Conservation (phyloP, 805 yeast genomes). For the Kodamaea leandrae region DNA sequence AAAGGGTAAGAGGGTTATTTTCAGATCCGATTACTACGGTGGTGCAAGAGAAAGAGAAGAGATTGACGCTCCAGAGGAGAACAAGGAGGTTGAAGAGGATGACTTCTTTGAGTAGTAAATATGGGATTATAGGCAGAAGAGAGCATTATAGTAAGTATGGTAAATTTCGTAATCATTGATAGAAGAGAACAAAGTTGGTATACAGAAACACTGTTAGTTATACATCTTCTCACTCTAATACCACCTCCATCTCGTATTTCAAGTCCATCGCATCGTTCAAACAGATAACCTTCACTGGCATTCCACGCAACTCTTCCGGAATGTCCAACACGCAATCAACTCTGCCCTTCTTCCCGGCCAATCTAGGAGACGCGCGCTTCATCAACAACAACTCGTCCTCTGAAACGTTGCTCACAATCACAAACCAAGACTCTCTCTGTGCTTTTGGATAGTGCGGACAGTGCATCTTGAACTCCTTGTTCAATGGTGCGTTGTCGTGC, state of each 20-base stretch:
- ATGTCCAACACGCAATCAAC: conserved; percentile 47
- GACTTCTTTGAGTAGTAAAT: conserved; percentile 28
- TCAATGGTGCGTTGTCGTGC: conserved; percentile 52
- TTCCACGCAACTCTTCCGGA: conserved; percentile 48
- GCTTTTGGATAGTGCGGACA: conserved; percentile 83
- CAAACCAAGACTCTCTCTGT: conserved; percentile 94
- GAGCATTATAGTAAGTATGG: neutral
- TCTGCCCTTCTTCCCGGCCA: conserved; percentile 35
- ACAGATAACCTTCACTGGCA: conserved; percentile 44
- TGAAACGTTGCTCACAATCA: conserved; percentile 52
- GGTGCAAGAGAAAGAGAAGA: conserved; percentile 23
- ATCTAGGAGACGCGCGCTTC: conserved; percentile 71
- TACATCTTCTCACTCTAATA: conserved; percentile 1
- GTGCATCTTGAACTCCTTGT: conserved; percentile 63
- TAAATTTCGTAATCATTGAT: neutral
- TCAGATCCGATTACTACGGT: conserved; percentile 18
- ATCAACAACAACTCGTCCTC: conserved; percentile 58
- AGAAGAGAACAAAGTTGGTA: no score
- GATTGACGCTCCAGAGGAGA: conserved; percentile 45
- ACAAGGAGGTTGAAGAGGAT: conserved; percentile 19
- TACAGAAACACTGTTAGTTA: no score
- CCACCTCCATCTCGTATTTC: conserved; percentile 26
- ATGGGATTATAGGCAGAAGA: no score
- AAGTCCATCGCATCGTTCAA: conserved; percentile 70
- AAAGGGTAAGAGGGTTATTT: conserved; percentile 31